Evolutionary conservation across 495 filamentous ascomycete genomes (phyloP).

Genomic region (Penicillium flavigenum): DNA sequence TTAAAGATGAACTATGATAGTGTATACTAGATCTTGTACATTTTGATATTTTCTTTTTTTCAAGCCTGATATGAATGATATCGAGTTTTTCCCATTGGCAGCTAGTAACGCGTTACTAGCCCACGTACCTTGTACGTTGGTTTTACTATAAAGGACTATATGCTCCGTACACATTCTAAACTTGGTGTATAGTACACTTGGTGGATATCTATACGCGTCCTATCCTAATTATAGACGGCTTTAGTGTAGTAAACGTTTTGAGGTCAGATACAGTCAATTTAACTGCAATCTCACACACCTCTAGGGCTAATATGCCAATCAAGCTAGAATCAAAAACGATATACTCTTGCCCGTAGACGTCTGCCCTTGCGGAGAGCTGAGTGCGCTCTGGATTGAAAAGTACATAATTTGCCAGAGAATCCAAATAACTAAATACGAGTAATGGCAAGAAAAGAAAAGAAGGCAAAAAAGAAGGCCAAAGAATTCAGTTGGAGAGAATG

Average conservation of each 20-base stretch:
- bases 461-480: not conserved
- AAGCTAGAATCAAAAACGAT: not conserved
- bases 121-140: not conserved
- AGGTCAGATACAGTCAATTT: not conserved
- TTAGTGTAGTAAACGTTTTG: no score
- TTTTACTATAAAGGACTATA: not conserved
- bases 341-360: not conserved
- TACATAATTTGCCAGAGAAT: not conserved
- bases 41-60: not conserved
- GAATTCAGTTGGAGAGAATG: not conserved
- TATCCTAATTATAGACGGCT: no score
- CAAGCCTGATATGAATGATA: not conserved
- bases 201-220: no score
- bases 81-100: not conserved
- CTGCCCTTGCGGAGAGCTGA: not conserved
- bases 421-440: not conserved
- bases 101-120: not conserved
- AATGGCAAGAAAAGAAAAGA: not conserved
- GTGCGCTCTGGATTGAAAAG: not conserved
- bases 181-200: no score
- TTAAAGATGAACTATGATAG: conserved; percentile 55
- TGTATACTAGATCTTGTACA: conserved; percentile 16
- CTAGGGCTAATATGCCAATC: not conserved
- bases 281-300: not conserved
- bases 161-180: no score